A percentile compares a stretch with the other conserved stretches of the same genome.
These are phyloP conservation scores for Aurinia saxatilis DNA, from an alignment of 345 rosid genomes.

Conservation along the genomic window DNA sequence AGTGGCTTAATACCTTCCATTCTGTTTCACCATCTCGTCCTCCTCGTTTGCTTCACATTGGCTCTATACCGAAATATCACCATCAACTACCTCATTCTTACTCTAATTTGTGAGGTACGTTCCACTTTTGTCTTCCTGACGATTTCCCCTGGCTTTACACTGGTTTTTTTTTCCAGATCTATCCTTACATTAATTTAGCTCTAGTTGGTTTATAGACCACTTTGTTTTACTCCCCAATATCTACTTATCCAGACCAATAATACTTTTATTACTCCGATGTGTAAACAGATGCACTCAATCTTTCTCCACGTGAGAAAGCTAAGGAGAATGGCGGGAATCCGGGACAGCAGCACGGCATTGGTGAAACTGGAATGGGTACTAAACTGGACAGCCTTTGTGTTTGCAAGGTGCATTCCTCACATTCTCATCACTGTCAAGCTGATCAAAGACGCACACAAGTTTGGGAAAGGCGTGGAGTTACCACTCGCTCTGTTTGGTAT, in stretches of 20 bases:
- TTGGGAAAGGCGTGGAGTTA: slow-evolving; percentile 63
- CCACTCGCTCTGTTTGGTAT: slow-evolving; percentile 83
- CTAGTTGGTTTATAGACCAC: background rate
- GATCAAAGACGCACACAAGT: slow-evolving; percentile 59
- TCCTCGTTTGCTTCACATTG: slow-evolving; percentile 81
- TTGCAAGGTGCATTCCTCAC: slow-evolving; percentile 56
- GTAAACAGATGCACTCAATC: slow-evolving; percentile 73
- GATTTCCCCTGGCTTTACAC: background rate
- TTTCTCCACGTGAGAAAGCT: slow-evolving; percentile 81
- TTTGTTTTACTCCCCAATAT: background rate
- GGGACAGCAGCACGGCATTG: slow-evolving; percentile 46
- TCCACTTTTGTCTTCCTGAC: background rate
- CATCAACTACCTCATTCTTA: slow-evolving; percentile 79
- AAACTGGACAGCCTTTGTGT: slow-evolving; percentile 56
- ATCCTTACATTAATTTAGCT: background rate
- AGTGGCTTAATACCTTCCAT: slow-evolving; percentile 76
- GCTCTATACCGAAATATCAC: slow-evolving; percentile 80
- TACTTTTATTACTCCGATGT: background rate
- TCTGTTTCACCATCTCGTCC: slow-evolving; percentile 71
- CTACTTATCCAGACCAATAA: background rate
- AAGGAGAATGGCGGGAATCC: slow-evolving; percentile 80
- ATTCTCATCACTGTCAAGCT: slow-evolving; percentile 67
- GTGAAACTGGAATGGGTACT: slow-evolving; percentile 75
- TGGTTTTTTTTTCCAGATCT: background rate
- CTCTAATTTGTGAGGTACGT: slow-evolving; percentile 82